Percentiles rank a stretch among this genome's conserved stretches.
Conservation (phyloP, 257 asterid genomes). For the Rauvolfia tetraphylla region DNA sequence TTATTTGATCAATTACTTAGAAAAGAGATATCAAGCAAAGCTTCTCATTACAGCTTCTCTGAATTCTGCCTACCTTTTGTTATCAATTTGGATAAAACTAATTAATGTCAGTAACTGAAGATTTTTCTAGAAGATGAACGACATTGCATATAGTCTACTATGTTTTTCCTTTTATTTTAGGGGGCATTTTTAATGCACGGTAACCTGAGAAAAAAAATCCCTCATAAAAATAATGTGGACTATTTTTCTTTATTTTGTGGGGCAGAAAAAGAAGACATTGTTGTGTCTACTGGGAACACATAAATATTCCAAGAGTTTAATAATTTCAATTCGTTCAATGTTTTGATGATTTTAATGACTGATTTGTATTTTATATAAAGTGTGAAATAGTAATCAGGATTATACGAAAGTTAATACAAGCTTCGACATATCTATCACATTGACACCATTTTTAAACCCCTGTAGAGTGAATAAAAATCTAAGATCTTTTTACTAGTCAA, state of each 20-base stretch:
- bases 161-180: neutral
- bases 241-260: neutral
- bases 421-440: neutral
- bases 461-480: neutral
- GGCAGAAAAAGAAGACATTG: too few relatives aligned
- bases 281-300: neutral
- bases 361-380: neutral
- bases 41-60: neutral
- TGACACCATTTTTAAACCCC: neutral
- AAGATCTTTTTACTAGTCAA: neutral
- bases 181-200: too few relatives aligned
- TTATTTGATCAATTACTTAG: too few relatives aligned
- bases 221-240: neutral
- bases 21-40: neutral
- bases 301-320: neutral
- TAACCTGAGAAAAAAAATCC: neutral
- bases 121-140: too few relatives aligned
- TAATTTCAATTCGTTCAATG: conserved; percentile 13
- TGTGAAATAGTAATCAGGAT: neutral
- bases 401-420: neutral
- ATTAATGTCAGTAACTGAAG: neutral
- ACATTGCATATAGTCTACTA: neutral
- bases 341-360: neutral
- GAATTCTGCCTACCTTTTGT: neutral
- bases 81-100: neutral